Conservation (phyloP, 2,329 filamentous ascomycete genomes). For the Talaromyces sp. region DNA sequence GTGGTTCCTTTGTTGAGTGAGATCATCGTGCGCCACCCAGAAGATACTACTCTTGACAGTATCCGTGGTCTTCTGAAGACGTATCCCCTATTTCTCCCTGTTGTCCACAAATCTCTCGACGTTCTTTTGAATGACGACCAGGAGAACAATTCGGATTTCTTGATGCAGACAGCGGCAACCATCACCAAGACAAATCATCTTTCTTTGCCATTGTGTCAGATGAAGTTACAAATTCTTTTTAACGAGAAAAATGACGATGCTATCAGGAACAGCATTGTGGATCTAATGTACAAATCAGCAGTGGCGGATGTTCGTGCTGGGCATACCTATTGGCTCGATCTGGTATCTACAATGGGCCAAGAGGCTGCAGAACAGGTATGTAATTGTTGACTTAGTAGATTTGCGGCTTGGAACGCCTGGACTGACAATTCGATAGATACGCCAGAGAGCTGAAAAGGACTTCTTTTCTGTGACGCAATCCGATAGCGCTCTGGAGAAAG, state of each 20-base stretch:
- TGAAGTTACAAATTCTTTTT: slow-evolving; percentile 40
- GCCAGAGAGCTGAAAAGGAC: slow-evolving; percentile 38
- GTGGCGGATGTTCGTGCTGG: slow-evolving; percentile 32
- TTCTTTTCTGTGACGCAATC: slow-evolving; percentile 34
- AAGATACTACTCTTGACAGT: slow-evolving; percentile 24
- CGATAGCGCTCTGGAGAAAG: slow-evolving; percentile 20
- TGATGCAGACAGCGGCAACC: slow-evolving; percentile 32
- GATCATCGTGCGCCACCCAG: slow-evolving; percentile 31
- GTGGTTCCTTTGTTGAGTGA: slow-evolving; percentile 30
- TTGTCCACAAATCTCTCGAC: slow-evolving; percentile 31
- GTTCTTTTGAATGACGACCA: slow-evolving; percentile 27
- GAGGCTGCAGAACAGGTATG: slow-evolving; percentile 34
- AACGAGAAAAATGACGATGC: slow-evolving; percentile 25
- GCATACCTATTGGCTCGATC: slow-evolving; percentile 35
- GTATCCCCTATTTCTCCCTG: slow-evolving; percentile 23
- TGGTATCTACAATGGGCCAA: slow-evolving; percentile 35
- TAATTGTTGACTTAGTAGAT: background rate
- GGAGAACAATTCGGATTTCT: slow-evolving; percentile 18
- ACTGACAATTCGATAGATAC: slow-evolving; percentile 26
- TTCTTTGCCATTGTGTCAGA: slow-evolving; percentile 39
- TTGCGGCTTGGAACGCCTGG: background rate
- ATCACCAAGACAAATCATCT: slow-evolving; percentile 37
- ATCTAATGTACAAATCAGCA: slow-evolving; percentile 38
- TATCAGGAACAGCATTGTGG: slow-evolving; percentile 30
- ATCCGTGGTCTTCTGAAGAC: slow-evolving; percentile 27